These are phyloP conservation scores for Ustilago esculenta DNA, from an alignment of 1,284 basidiomycete species.

Conservation along the genomic window DNA sequence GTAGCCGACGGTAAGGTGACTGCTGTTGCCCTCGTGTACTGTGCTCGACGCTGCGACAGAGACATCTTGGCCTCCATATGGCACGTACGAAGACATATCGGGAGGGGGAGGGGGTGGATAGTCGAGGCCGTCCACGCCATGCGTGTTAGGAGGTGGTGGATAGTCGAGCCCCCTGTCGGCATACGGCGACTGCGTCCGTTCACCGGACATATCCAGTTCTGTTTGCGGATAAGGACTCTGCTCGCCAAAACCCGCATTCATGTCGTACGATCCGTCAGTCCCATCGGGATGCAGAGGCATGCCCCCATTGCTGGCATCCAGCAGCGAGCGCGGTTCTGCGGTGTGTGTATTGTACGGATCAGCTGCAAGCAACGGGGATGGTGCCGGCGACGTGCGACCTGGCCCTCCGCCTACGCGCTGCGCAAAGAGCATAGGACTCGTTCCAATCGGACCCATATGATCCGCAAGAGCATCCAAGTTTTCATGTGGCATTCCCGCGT, in stretches of 20 bases:
- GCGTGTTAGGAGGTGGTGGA: slow-evolving; percentile 34
- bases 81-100: slow-evolving; percentile 36
- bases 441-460: slow-evolving; percentile 57
- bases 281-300: slow-evolving; percentile 14
- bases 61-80: slow-evolving; percentile 19
- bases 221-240: slow-evolving; percentile 16
- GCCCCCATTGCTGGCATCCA: slow-evolving; percentile 32
- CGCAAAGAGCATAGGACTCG: slow-evolving; percentile 52
- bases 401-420: slow-evolving; percentile 31
- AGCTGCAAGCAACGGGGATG: neutral
- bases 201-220: neutral
- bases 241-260: slow-evolving; percentile 16
- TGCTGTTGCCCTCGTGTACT: slow-evolving; percentile 5
- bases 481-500: slow-evolving; percentile 22
- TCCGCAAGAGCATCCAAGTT: slow-evolving; percentile 37
- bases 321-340: slow-evolving; percentile 18
- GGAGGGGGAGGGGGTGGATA: slow-evolving; percentile 36
- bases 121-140: slow-evolving; percentile 44
- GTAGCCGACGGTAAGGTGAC: slow-evolving; percentile 20
- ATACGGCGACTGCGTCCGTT: slow-evolving; percentile 22
- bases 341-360: slow-evolving; percentile 16
- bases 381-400: slow-evolving; percentile 19
- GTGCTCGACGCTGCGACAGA: slow-evolving; percentile 16
- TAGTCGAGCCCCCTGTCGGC: slow-evolving; percentile 36
- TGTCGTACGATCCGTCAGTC: slow-evolving; percentile 7